Evolutionary conservation across 73 alveolate species (phyloP).

Genomic region (Tetrahymena thermophila): DNA sequence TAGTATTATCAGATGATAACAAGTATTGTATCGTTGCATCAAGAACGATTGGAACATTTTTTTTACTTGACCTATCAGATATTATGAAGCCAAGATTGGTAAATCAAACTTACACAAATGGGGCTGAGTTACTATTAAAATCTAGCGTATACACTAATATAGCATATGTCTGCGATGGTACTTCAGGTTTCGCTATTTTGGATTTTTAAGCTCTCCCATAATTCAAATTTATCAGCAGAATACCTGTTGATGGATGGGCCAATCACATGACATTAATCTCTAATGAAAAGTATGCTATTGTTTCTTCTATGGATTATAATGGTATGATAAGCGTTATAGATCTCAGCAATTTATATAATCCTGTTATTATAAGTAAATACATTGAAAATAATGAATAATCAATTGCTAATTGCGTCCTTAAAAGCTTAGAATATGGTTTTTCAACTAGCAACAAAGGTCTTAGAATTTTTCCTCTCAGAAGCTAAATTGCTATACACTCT

Average conservation of each 20-base stretch:
- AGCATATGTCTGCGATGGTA: not conserved
- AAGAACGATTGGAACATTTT: not conserved
- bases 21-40: not conserved
- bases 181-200: not conserved
- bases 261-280: not conserved
- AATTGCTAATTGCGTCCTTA: not conserved
- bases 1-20: not conserved
- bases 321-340: not conserved
- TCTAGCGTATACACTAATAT: not conserved
- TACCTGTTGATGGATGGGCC: not conserved
- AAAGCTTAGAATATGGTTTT: not conserved
- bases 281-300: not conserved
- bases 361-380: not conserved
- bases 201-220: not conserved
- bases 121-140: not conserved
- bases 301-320: not conserved
- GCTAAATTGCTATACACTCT: not conserved
- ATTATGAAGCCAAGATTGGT: not conserved
- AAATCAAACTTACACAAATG: not conserved
- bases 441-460: not conserved
- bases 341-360: not conserved
- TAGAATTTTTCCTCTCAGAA: not conserved
- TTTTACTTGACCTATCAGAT: not conserved
- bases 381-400: not conserved
- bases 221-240: not conserved